Evolutionary conservation across 2,329 filamentous ascomycete species (phyloP), one percentile per base, ranked within the genome.

Genomic region (Fusarium buharicum): DNA sequence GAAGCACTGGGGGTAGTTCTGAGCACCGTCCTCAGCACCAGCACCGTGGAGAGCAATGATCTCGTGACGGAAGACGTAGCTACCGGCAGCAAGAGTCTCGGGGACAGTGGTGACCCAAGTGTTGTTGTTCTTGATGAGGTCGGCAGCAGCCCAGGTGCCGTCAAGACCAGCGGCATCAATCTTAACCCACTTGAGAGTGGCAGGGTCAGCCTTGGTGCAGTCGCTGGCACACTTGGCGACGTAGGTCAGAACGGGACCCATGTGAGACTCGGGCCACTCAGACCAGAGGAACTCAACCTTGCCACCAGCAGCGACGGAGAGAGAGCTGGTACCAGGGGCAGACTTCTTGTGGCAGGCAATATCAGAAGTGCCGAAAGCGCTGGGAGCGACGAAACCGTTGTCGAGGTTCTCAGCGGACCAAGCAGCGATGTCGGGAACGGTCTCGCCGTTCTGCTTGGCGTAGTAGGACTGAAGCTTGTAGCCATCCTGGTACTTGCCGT

Each of bases 221-320:
- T 85, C 81, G 39, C 81, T 77, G 14, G 45, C 31, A 77, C 84
- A 87, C 71, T 82, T 80, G 61, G 87, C 87, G 27, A 89, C 77
- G 77, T 89, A 90, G 73, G 82, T 83, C 65, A 90, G 79, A 69
- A 90, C 82, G 18, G 87, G 86, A 1, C 83, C 78, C 27, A 77
- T 62, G 72, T 83, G 81, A 34, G 72, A 75, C 5, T 73, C 75
- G 40, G 79, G 78, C 80, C 79, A 82, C 2, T 41, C 65, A 17
- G 72, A 74, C 79, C 79, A 82, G 59, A 76, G 71, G 66, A 81
- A 72, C 48, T 68, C 74, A 54, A 82, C 71, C 24, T 68, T 71
- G 55, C 74, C 73, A 27, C 79, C 79, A n/a, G 79, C 79, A n/a
- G 73, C 64, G 51, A 81, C 77, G 8, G 70, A 70, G 41, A 75